A percentile compares a stretch with the other conserved stretches of the same genome.
These are phyloP conservation scores for Sclerotinia trifoliorum DNA, from an alignment of 2,329 filamentous ascomycete species.

Conservation along the genomic window DNA sequence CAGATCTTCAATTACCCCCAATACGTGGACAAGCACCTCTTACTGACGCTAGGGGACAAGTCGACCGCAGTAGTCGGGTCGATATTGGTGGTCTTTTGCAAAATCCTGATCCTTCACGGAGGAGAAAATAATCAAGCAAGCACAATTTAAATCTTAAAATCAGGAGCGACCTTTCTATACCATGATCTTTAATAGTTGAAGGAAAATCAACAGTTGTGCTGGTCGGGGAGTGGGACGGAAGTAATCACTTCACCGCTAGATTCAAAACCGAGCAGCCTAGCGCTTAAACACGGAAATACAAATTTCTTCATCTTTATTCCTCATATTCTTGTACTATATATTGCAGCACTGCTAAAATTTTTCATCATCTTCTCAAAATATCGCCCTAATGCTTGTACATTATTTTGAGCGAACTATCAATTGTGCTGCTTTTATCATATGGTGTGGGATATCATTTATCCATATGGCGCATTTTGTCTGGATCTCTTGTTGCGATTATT, in stretches of 20 bases:
- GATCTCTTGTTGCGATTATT: not conserved
- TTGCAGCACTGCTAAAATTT: not conserved
- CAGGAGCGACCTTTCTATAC: not conserved
- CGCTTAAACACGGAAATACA: not conserved
- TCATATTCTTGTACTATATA: conserved; percentile 18
- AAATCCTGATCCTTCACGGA: conserved; percentile 46
- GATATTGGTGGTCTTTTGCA: conserved; percentile 64
- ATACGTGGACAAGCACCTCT: conserved; percentile 39
- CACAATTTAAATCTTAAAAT: not conserved
- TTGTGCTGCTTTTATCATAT: not conserved
- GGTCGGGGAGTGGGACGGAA: not conserved
- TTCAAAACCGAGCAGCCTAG: not conserved
- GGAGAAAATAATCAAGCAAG: conserved; percentile 9
- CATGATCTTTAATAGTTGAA: not conserved
- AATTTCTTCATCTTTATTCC: not conserved
- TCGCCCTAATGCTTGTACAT: conserved; percentile 4
- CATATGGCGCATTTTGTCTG: not conserved
- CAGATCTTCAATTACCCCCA: conserved; percentile 46
- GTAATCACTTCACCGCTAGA: conserved; percentile 2
- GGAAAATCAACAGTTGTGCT: not conserved
- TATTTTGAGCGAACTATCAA: not conserved
- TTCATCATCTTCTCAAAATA: conserved; percentile 1
- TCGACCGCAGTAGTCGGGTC: conserved; percentile 54
- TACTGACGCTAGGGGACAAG: conserved; percentile 43
- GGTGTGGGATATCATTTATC: not conserved